These are phyloP conservation scores for Prunus yedoensis DNA, from an alignment of 331 rosid species.

Conservation along the genomic window DNA sequence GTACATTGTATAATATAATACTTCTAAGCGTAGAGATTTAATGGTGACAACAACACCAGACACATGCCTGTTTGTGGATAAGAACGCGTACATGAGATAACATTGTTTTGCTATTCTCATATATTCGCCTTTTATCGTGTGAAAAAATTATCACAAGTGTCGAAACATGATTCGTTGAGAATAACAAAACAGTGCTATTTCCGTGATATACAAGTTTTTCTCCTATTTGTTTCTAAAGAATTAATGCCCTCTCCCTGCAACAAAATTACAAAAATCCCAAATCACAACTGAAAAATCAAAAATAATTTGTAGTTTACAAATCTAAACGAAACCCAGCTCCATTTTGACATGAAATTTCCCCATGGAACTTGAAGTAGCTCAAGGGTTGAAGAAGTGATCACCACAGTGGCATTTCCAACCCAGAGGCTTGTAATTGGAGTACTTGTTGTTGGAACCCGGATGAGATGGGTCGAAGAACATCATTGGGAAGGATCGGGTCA, in stretches of 20 bases:
- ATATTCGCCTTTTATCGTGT: fast-evolving
- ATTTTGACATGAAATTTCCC: neutral
- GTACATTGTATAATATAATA: constrained; percentile 40
- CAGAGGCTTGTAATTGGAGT: constrained; percentile 88
- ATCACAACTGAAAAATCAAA: neutral
- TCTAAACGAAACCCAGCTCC: neutral
- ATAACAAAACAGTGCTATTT: no score
- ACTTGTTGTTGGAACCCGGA: constrained; percentile 49
- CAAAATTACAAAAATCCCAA: neutral
- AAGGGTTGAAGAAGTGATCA: constrained; percentile 73
- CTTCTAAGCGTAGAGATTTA: constrained; percentile 33
- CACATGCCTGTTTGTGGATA: neutral
- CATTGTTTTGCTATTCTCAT: no score
- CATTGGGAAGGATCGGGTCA: constrained; percentile 24
- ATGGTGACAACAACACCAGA: constrained; percentile 36
- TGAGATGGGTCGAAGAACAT: constrained; percentile 30
- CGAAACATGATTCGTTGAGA: no score
- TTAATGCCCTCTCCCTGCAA: neutral
- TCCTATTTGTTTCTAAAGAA: constrained; percentile 12
- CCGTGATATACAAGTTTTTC: no score
- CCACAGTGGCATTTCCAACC: constrained; percentile 91
- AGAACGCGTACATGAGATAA: no score
- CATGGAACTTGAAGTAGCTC: neutral
- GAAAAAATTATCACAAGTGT: fast-evolving
- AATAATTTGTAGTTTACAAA: neutral